Base-by-base conservation (phyloP, 192 early-diverging fungal genomes). In the Jimgerdemannia flammicorona region DNA sequence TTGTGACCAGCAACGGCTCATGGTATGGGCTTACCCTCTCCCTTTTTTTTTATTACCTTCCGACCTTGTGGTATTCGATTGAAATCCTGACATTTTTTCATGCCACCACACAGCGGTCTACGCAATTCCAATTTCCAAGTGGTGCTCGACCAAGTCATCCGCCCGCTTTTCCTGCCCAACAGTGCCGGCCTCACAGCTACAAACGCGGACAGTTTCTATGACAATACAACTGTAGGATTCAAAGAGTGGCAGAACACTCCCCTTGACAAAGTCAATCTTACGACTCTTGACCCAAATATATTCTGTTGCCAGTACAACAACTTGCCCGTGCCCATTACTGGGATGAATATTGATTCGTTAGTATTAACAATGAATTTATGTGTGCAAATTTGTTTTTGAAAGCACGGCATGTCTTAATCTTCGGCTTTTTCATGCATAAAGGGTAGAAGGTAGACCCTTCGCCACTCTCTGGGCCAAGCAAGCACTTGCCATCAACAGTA, bases 101-200 rank as follows among this genome's bases (percentile, higher is more conserved):
- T 2, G 0, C 49, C 6, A 59, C 6, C 72, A 9, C 3, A 9
- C n/a, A 73, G 72, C 40, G 72, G 59, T 66, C 40, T 73, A 20
- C 20, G 65, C 44, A 73, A 40, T 7, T 64, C 65, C 44, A 66
- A 64, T 10, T 73, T 73, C 40, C 3, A 66, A 8, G 54, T n/a
- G 3, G 64, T 73, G 4, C 64, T 73, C 10, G 72, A 73, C 29
- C 63, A 73, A 9, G 67, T 73, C 4, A 65, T 73, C 40, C 72
- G 72, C 18, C 72, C 72, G 17, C 72, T 73, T 66, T 73, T 64
- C 64, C 42, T 66, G 8, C 72, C 72, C 29, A 66, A 14, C 67
- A 42, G 9, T 41, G 1, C 14, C 18, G 18, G 19, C 14, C 11
- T 65, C 0, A 14, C n/a, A 20, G 44, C 67, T 40, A 29, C 72